Percentiles rank a stretch among this genome's conserved stretches.
Evolutionary conservation across 805 yeast species (phyloP).

Genomic region (Candida argentea): DNA sequence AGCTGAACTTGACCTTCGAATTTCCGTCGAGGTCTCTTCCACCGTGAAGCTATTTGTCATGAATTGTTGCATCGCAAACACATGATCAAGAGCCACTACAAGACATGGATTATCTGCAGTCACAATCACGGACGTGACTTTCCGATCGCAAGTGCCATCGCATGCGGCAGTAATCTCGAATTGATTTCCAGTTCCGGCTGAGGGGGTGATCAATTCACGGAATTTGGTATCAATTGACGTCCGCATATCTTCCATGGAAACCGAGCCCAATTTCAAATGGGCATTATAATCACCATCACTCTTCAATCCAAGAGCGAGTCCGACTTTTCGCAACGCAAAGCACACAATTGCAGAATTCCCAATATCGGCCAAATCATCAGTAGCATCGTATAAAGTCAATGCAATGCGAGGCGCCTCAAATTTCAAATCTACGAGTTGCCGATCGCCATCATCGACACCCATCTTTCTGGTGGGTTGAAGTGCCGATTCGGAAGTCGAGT

Average conservation of each 20-base stretch:
- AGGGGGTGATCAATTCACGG: conserved; percentile 70
- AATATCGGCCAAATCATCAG: conserved; percentile 25
- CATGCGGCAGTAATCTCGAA: conserved; percentile 47
- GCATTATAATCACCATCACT: conserved; percentile 48
- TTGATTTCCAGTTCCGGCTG: conserved; percentile 55
- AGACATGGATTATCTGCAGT: conserved; percentile 74
- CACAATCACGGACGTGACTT: conserved; percentile 39
- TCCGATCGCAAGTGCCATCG: conserved; percentile 26
- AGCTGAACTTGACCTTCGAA: too few species aligned
- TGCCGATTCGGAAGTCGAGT: too few species aligned
- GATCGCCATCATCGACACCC: conserved; percentile 25
- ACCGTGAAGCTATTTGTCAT: conserved; percentile 38
- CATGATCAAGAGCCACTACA: conserved; percentile 76
- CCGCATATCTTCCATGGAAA: conserved; percentile 71
- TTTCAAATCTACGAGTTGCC: conserved; percentile 32
- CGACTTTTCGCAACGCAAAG: conserved; percentile 47
- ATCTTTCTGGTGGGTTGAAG: too few species aligned
- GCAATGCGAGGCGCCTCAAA: conserved; percentile 59
- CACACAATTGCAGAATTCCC: conserved; percentile 23
- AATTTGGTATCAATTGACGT: conserved; percentile 54
- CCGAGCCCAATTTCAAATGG: conserved; percentile 56
- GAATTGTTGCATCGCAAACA: conserved; percentile 65
- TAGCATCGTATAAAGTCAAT: conserved; percentile 48
- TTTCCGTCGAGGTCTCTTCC: too few species aligned
- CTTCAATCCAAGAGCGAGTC: conserved; percentile 39